These are phyloP conservation scores for Litchi chinensis DNA, from an alignment of 345 rosid species.

Conservation along the genomic window DNA sequence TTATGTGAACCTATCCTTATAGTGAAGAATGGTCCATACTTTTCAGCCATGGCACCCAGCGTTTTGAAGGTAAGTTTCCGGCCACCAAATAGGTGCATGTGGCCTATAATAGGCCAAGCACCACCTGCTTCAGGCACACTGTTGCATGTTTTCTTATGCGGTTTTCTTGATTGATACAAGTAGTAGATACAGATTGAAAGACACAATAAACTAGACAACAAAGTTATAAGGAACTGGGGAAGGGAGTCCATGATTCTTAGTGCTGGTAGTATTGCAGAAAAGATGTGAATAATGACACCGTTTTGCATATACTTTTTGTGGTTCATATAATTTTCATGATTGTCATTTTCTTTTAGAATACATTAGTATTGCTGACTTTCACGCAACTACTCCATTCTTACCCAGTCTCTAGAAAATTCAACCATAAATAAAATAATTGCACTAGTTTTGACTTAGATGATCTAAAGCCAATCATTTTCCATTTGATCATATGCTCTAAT, in stretches of 20 bases:
- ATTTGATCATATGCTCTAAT: too few species aligned
- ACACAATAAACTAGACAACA: slow-evolving; percentile 2
- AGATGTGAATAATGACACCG: neutral
- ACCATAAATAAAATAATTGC: too few species aligned
- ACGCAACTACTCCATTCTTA: neutral
- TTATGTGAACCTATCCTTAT: slow-evolving; percentile 33
- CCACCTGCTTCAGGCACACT: slow-evolving; percentile 32
- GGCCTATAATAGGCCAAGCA: slow-evolving; percentile 47
- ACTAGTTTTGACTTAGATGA: too few species aligned
- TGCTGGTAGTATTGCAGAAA: neutral
- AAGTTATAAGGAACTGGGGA: slow-evolving; percentile 15
- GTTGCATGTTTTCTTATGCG: neutral
- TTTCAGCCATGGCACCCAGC: slow-evolving; percentile 38
- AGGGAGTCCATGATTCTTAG: neutral
- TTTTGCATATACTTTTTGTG: neutral
- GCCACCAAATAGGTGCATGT: slow-evolving; percentile 34
- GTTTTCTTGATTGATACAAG: slow-evolving; percentile 15
- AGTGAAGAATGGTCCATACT: slow-evolving; percentile 33
- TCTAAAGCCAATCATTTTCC: too few species aligned
- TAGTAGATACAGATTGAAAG: slow-evolving; percentile 15
- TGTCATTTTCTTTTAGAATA: neutral
- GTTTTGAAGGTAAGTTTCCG: slow-evolving; percentile 24
- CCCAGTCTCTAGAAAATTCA: too few species aligned
- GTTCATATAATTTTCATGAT: neutral
- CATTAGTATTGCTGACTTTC: neutral